Evolutionary conservation across 1,284 basidiomycete species (phyloP).

Genomic region (Cutaneotrichosporon cutaneum): DNA sequence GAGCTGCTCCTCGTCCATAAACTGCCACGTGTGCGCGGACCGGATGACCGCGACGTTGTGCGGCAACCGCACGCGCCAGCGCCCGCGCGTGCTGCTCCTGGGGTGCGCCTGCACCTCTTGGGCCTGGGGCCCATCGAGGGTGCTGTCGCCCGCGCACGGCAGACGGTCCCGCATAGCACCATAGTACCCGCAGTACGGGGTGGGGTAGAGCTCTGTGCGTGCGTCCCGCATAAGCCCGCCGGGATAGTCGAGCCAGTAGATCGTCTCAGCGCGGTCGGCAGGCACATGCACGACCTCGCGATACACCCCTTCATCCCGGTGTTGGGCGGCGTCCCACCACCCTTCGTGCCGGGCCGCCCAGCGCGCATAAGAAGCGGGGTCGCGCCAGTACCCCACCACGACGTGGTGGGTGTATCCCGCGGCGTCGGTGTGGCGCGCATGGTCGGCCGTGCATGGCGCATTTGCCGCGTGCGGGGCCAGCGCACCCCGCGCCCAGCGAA

Average conservation of each 20-base stretch:
- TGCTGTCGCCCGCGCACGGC: background rate
- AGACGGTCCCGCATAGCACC: slow-evolving; percentile 23
- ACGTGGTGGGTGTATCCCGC: slow-evolving; percentile 15
- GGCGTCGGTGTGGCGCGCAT: slow-evolving; percentile 13
- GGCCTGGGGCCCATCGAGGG: background rate
- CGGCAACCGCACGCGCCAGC: slow-evolving; percentile 8
- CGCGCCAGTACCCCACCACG: slow-evolving; percentile 16
- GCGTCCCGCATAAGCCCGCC: slow-evolving; percentile 12
- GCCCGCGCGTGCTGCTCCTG: background rate
- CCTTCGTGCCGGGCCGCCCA: slow-evolving; percentile 9
- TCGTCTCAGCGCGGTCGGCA: slow-evolving; percentile 13
- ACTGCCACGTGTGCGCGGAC: slow-evolving; percentile 17
- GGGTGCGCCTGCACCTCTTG: background rate
- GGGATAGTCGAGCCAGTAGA: slow-evolving; percentile 21
- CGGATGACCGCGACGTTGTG: slow-evolving; percentile 17
- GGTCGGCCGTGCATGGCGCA: slow-evolving; percentile 14
- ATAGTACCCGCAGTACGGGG: slow-evolving; percentile 25
- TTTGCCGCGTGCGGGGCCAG: background rate
- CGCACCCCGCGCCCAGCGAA: background rate
- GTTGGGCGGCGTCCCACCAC: slow-evolving; percentile 7
- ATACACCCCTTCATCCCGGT: slow-evolving; percentile 4
- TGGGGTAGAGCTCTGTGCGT: slow-evolving; percentile 14
- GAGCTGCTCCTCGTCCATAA: slow-evolving; percentile 17
- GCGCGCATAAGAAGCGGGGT: background rate
- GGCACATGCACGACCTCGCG: slow-evolving; percentile 18